Evolutionary conservation across 2,329 filamentous ascomycete genomes (phyloP), one percentile per base, ranked within the genome.

Genomic region (Mycocentrospora acerina): DNA sequence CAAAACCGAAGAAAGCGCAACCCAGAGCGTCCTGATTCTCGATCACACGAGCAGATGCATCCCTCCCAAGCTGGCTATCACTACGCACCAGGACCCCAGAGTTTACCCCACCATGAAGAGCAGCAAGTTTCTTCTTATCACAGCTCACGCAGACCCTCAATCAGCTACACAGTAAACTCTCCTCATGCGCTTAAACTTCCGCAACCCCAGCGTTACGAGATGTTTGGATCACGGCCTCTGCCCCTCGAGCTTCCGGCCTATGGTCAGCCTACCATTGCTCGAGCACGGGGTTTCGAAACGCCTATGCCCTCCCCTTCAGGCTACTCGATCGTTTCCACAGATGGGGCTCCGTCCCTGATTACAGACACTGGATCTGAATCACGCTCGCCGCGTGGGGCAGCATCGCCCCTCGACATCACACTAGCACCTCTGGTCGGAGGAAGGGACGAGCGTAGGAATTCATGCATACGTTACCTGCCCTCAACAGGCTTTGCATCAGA

Each of bases 1-100:
- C 86, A 90, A 78, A 95, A 95, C 71, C 82, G 90, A 59, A 78
- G 85, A 58, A 70, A 71, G 59, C 69, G 73, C 45, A 66, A 64
- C 36, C 60, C 60, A 22, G 62, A 66, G n/a, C 60, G 57, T 37
- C 53, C 40, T 24, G 60, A 61, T 7, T 55, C 56, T 19, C 40
- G 51, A 32, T 32, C 48, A 15, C 57, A 56, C 37, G 53, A 60
- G 17, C 59, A 57, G 29, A 54, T 57, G 39, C 55, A 64, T 28
- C 45, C 68, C 38, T 52, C 64, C 48, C 60, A 66, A 17, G 31
- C 46, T 34, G 48, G 46, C 22, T 64, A 63, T 47, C 56, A 55
- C 48, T 65, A 66, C 37, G 47, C 59, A 24, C 11, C 49, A 7
- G 44, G 43, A 7, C 43, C 54, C 22, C 60, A 55, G 26, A 37